Evolutionary conservation across 129 eudicot genomes (phyloP).

Genomic region (Sambucus nigra): DNA sequence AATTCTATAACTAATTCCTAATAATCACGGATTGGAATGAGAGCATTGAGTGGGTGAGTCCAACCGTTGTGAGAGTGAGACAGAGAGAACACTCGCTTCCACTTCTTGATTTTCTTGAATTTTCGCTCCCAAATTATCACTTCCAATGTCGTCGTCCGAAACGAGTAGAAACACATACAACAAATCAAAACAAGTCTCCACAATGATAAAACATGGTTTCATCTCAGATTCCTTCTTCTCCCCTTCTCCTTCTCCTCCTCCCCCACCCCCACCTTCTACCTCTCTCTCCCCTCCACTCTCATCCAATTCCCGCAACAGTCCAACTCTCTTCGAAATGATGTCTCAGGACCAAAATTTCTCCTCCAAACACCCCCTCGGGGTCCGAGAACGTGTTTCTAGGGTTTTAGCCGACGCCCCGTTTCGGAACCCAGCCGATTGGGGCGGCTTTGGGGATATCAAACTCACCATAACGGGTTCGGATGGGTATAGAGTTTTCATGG

Average conservation of each 20-base stretch:
- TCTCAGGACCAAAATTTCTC: slow-evolving; percentile 58
- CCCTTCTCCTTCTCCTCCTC: slow-evolving; percentile 15
- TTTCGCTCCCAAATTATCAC: no score
- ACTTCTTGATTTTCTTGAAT: no score
- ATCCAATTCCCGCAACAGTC: background rate
- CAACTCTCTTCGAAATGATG: slow-evolving; percentile 91
- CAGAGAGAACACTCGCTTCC: no score
- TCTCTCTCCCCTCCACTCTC: slow-evolving; percentile 16
- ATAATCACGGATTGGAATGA: no score
- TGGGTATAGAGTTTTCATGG: slow-evolving; percentile 56
- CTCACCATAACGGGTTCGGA: slow-evolving; percentile 57
- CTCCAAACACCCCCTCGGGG: slow-evolving; percentile 24
- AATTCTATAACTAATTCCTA: no score
- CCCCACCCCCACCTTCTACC: background rate
- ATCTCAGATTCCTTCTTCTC: slow-evolving; percentile 61
- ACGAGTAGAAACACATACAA: background rate
- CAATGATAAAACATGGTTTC: slow-evolving; percentile 94
- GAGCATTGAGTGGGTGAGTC: no score
- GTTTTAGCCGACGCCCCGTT: slow-evolving; percentile 54
- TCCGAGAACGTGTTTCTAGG: slow-evolving; percentile 46
- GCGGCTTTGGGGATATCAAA: slow-evolving; percentile 70
- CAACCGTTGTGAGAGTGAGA: no score
- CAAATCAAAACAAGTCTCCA: slow-evolving; percentile 50
- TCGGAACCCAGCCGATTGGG: slow-evolving; percentile 29
- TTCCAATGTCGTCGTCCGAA: slow-evolving; percentile 23